Evolutionary conservation across 2,329 filamentous ascomycete species (phyloP), one percentile per base, ranked within the genome.

Genomic region (Phialophora verrucosa): DNA sequence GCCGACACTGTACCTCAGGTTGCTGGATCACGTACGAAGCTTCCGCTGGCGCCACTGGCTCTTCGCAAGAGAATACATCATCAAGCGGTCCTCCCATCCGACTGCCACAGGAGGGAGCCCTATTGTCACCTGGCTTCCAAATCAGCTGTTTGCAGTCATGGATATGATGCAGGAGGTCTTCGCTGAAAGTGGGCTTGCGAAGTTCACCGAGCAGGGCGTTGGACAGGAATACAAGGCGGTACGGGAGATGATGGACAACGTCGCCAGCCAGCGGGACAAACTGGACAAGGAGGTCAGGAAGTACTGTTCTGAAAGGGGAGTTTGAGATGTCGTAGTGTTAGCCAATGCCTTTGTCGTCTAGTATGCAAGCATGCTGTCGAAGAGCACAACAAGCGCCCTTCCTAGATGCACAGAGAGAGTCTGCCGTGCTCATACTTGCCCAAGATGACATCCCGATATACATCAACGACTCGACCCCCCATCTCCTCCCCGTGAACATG

Each of bases 11-110:
- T 80, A 81, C 66, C 74, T 83, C n/a, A 78, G 78, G 67, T 76
- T 78, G 0, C 73, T 83, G 11, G 78, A 83, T 68, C 81, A 83
- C 65, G 79, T 83, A 4, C 78, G 81, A 61, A 82, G 80, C 69
- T 83, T 83, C 75, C 78, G 81, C 57, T 83, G 81, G 81, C 76
- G 81, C 1, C 81, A 83, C 67, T 83, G 81, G 81, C 69, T 82
- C 44, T 83, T 83, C 60, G 80, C 80, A 1, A 74, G 80, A 32
- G 81, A 83, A 72, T 83, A 83, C 64, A 83, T 83, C 55, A 81
- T 83, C 69, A 77, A 78, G 29, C 73, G 80, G 1, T 81, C 80
- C 0, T 74, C 76, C 3, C 78, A 83, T 68, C 80, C 81, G 2
- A 82, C 80, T 65, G 81, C 81, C 31, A 83, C 81, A 0, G 81